phyloP scores from a whole-genome alignment of 225 moss, liverwort and hornwort genomes.

The Antitrichia curtipendula region DNA sequence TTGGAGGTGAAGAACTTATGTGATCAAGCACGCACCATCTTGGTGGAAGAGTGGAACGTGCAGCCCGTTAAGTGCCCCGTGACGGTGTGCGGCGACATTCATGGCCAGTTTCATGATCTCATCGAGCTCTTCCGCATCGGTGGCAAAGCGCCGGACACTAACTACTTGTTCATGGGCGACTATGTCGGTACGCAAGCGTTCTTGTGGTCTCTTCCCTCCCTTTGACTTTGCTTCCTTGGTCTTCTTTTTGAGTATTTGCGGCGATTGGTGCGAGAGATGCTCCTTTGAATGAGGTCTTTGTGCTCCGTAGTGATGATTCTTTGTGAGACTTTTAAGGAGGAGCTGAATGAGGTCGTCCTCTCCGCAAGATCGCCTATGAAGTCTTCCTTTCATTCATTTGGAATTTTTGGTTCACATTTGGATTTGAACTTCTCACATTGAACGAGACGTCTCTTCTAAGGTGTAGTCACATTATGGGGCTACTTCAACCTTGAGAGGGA shows the following conservation, averaged over 20 bases:
- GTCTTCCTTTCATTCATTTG: background rate
- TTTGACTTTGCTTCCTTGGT: background rate
- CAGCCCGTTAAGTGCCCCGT: conserved; percentile 64
- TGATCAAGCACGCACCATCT: conserved; percentile 50
- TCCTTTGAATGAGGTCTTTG: background rate
- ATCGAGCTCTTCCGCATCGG: conserved; percentile 72
- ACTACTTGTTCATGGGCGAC: conserved; percentile 67
- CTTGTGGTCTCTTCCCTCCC: background rate
- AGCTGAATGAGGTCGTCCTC: background rate
- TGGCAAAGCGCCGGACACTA: conserved; percentile 60
- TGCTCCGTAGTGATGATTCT: background rate
- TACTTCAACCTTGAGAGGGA: background rate
- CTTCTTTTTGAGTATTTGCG: background rate
- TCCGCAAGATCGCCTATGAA: background rate
- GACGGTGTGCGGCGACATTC: conserved; percentile 62
- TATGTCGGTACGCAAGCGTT: conserved; percentile 27
- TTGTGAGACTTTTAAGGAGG: background rate
- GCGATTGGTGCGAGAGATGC: background rate
- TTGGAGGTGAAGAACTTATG: conserved; percentile 69
- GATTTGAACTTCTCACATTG: background rate
- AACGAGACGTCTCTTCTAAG: background rate
- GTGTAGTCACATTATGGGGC: background rate
- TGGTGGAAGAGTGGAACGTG: conserved; percentile 73
- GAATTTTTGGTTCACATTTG: background rate
- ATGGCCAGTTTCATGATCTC: conserved; percentile 66